Base-by-base conservation (phyloP, 1,139 yeast genomes). In the Kodamaea derodonti region DNA sequence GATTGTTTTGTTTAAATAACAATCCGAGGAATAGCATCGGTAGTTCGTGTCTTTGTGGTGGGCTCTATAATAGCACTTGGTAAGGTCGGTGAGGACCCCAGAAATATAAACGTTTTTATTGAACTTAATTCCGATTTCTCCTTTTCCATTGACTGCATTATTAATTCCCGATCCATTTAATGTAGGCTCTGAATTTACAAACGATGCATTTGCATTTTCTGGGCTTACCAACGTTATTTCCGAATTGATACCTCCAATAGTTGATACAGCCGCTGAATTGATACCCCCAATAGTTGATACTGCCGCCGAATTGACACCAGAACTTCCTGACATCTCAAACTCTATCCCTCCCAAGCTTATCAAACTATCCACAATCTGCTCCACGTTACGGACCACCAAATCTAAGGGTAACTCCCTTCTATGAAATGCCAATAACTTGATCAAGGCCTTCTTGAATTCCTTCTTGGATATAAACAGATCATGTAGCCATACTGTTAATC, bases 321-420 rank as follows among this genome's bases (percentile, higher is more conserved):
- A 7, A 8, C 14, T 24, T 7, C 8, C 14, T 5, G 6, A 6
- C 6, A 9, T 20, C 8, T 29, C 61, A 33, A 65, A 56, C 10
- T 60, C 51, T 6, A 81, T 59, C 2, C 81, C 83, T 6, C 71
- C 71, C 28, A 62, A 66, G 1, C 41, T 43, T 8, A 68, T 51
- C 20, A 84, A 60, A 0, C 80, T 64, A 7, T 60, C 58, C 17
- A 83, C 52, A 2, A 78, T 72, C 29, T 69, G 72, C 24, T 69
- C 74, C 1, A 83, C 78, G 31, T 78, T 61, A 29, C 70, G 68
- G 13, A 80, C 81, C 17, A 84, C 72, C 22, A 76, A 61, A 31
- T 77, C 78, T 48, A 74, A 60, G 12, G 78, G 75, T 16, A 78
- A 56, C 30, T 73, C 73, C 5, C 78, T 69, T 30, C 71, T 58